phyloP scores from a whole-genome alignment of 805 yeast species.

The Debaryomyces hansenii region DNA sequence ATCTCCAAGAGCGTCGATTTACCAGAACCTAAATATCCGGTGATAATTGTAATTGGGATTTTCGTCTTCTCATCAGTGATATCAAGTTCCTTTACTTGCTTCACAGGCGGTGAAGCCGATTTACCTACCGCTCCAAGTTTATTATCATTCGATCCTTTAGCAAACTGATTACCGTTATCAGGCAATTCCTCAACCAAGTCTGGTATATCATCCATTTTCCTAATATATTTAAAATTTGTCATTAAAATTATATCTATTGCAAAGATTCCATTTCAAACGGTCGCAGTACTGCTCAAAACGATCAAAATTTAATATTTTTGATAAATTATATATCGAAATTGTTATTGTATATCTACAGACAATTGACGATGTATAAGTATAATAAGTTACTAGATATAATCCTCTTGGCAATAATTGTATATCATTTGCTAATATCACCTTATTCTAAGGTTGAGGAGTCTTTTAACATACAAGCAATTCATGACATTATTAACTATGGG shows the following conservation, averaged over 20 bases:
- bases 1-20: slow-evolving; percentile 81
- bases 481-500: slow-evolving; percentile 75
- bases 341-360: not conserved
- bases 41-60: slow-evolving; percentile 89
- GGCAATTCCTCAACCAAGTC: slow-evolving; percentile 27
- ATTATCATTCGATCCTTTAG: not conserved
- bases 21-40: slow-evolving; percentile 95
- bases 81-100: not conserved
- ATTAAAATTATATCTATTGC: too few species aligned
- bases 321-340: too few species aligned
- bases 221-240: not conserved
- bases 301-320: too few species aligned
- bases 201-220: slow-evolving; percentile 29
- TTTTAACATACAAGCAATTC: slow-evolving; percentile 85
- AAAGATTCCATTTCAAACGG: too few species aligned
- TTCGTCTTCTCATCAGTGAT: slow-evolving; percentile 26
- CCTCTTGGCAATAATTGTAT: slow-evolving; percentile 47
- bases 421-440: slow-evolving; percentile 63
- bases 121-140: not conserved
- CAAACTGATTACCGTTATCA: not conserved
- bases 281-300: too few species aligned
- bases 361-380: slow-evolving; percentile 14
- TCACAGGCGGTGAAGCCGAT: not conserved
- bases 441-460: slow-evolving; percentile 94
- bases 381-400: slow-evolving; percentile 21